Evolutionary conservation across 2,329 filamentous ascomycete genomes (phyloP), one percentile per base, ranked within the genome.

Genomic region (Venturia nashicola): DNA sequence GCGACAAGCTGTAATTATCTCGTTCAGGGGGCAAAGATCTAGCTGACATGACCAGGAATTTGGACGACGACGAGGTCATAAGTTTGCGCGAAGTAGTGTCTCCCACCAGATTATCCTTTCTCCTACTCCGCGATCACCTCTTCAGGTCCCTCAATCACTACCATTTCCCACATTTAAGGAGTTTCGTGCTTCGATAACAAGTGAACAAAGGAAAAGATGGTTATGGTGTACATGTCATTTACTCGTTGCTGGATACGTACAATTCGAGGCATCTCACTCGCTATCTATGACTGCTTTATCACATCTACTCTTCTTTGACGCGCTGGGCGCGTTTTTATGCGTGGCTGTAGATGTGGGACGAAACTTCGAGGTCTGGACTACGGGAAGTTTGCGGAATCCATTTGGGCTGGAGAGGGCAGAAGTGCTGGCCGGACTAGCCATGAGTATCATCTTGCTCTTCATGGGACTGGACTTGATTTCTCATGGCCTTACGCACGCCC

Each of bases 331-430:
- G 5, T 86, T 92, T 59, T 84, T 97, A 5, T 97, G 93, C 73
- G 91, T 96, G 3, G 86, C 85, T 14, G 93, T 97, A 59, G 94
- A 99, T 72, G 90, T 97, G 1, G 84, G 97, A 59, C 87, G 90
- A 61, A 99, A 99, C 74, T 99, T 99, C 70, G 94, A 99, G 73
- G 92, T 97, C 48, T 99, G 94, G 94, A 90, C 91, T 68, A 85
- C 93, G 59, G 93, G 90, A 69, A 95, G 88, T 68, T 89, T 99
- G 69, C 87, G 92, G 32, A 91, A 99, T 75, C 94, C 94, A 0
- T 99, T 99, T 72, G 92, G 84, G 3, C 83, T 99, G 32, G 91
- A 97, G 76, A 85, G 94, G 63, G 89, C 90, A 65, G 94, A 99
- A 75, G 93, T 99, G 5, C 83, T 99, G 18, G 91, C 92, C 43